Evolutionary conservation across 1,284 basidiomycete species (phyloP), one percentile per base, ranked within the genome.

Genomic region (Inonotus obliquus): DNA sequence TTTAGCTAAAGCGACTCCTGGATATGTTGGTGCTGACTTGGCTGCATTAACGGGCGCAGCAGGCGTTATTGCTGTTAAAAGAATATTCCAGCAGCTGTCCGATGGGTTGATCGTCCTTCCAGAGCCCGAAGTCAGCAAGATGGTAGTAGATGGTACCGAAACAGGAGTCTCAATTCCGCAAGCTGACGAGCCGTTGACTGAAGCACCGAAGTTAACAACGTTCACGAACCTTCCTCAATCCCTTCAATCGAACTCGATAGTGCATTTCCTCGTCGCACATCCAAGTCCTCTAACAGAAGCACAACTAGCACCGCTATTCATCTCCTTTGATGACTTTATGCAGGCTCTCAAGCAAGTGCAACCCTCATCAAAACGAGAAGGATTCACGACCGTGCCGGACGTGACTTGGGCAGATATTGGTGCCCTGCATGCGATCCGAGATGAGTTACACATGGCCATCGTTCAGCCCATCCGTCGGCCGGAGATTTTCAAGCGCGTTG

Each of bases 391-490:
- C 0, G 91, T 98, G 0, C 96, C 97, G 0, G 93, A 96, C 68
- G 93, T 98, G 0, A 91, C 92, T 0, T 99, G 96, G 95, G 81
- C 88, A 1, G 95, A 98, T 69, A 83, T 99, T 44, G 97, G 97
- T n/a, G 96, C 96, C 0, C 79, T 98, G 19, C 86, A 91, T 65
- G 81, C 76, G 1, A 93, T 89, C 1, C 80, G 96, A 25, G 93
- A 96, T 66, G 96, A 98, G 76, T 80, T 99, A 44, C 91, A 95
- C 68, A 98, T 98, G 94, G 92, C 94, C 14, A 93, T 99, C 66
- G 95, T 99, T 2, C 93, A 98, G 71, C 96, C 96, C 1, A 96
- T 99, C 68, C 82, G 85, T 56, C 79, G 91, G 51, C 96, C 96
- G 0, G 94, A 96, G 71, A 73, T 98, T 1, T 99, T 98, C 75